These are phyloP conservation scores for Echeveria elegans DNA, from an alignment of 164 flowering plant genomes.

Conservation along the genomic window DNA sequence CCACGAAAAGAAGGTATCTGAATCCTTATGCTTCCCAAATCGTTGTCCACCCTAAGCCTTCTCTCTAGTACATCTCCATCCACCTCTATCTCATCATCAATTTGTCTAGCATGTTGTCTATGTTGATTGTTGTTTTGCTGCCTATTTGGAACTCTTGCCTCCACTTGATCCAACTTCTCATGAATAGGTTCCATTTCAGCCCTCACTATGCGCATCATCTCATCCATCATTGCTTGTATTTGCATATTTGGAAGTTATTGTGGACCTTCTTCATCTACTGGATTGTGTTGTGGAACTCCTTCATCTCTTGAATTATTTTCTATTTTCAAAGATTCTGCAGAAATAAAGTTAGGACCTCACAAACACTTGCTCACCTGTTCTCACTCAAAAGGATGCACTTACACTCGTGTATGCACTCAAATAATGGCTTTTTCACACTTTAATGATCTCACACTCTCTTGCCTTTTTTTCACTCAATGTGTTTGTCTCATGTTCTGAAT, in stretches of 20 bases:
- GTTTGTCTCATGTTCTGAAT: too few species aligned
- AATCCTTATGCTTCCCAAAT: background rate
- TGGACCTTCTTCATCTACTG: constrained; percentile 1
- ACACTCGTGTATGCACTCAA: constrained; percentile 4
- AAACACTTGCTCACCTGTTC: constrained; percentile 7
- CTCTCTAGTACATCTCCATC: background rate
- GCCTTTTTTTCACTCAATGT: too few species aligned
- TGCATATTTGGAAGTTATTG: background rate
- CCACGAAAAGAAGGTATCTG: too few species aligned
- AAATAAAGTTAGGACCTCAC: background rate
- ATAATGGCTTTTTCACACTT: too few species aligned
- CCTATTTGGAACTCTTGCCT: background rate
- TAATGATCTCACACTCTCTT: too few species aligned
- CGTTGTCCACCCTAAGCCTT: background rate
- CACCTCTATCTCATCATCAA: background rate
- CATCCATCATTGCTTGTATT: background rate
- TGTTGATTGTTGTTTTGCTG: background rate
- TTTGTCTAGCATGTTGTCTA: too few species aligned
- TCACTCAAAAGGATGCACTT: background rate
- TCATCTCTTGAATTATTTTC: background rate
- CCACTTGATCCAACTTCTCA: background rate
- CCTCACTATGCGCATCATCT: background rate
- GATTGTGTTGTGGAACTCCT: too few species aligned
- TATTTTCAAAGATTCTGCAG: background rate
- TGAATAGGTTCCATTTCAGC: constrained; percentile 1